Evolutionary conservation across 768 basidiomycete genomes (phyloP), one percentile per base, ranked within the genome.

Genomic region (Nevesoporus exiguus): DNA sequence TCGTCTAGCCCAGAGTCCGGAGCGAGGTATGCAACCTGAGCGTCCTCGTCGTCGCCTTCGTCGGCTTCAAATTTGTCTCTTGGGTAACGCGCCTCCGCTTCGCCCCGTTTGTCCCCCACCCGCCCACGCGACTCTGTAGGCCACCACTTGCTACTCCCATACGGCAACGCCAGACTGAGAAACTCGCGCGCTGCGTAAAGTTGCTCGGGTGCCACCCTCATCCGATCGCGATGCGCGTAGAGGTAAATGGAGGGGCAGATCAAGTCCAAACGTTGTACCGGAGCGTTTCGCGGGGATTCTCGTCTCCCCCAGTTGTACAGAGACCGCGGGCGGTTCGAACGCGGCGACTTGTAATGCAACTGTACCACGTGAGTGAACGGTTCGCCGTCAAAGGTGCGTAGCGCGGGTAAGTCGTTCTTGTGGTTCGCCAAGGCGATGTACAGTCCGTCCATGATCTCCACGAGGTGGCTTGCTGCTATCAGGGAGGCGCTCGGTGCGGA

Each of bases 101-200:
- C 22, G 8, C 19, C 2, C 7, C 3, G 5, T 30, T 22, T 1
- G 2, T 3, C 11, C 17, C 1, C 13, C 7, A 8, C 40, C 5
- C 19, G 24, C 3, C 29, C 11, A 30, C 33, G 46, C 3, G 30
- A 30, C n/a, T 25, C 36, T 17, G 47, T 24, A 15, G 47, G 43
- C 43, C 50, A 56, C 51, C 55, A 44, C 42, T 29, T 27, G 5
- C 11, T 7, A 19, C 25, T 56, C 14, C 43, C 46, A 43, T 73
- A 66, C 2, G 77, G 77, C 40, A 79, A 56, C 17, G 72, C 71
- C 8, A 77, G 60, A 7, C 68, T 69, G 33, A 80, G 62, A 59
- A 78, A 78, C 56, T 79, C 78, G 24, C 78, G 70, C 8, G 73
- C 76, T 1, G 67, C 66, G 27, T 71, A 58, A 5, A 80, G 68